Conservation (phyloP, 164 flowering plant species). For the Umbilicus rupestris region DNA sequence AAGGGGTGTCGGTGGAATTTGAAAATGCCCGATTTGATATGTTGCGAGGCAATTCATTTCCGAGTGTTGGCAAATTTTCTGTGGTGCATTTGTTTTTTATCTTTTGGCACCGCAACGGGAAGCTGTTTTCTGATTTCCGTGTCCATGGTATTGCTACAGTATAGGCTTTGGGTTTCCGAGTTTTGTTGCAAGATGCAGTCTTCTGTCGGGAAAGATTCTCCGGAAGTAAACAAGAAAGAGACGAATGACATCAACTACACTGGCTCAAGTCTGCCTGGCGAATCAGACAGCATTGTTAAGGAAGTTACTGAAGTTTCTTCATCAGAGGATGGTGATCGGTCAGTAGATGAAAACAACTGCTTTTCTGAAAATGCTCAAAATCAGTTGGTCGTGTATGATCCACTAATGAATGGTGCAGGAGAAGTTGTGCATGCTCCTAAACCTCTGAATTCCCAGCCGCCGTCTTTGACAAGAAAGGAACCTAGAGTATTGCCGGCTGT, state of each 20-base stretch:
- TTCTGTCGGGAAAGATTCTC: background rate
- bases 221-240: background rate
- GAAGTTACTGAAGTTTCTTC: slow-evolving; percentile 1
- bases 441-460: slow-evolving; percentile 1
- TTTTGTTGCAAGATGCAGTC: background rate
- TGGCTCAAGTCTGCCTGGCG: background rate
- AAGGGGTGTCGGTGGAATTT: background rate
- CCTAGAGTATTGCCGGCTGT: background rate
- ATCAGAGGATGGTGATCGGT: background rate
- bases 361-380: background rate
- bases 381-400: slow-evolving; percentile 3
- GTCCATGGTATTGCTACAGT: too few relatives aligned
- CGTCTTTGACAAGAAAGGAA: background rate
- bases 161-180: background rate
- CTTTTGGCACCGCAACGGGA: too few relatives aligned
- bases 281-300: background rate
- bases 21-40: background rate
- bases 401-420: background rate
- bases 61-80: too few relatives aligned
- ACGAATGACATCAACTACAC: background rate
- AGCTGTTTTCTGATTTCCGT: too few relatives aligned
- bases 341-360: too few relatives aligned
- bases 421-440: background rate
- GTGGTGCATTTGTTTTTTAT: too few relatives aligned
- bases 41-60: background rate